These are phyloP conservation scores for Amauroascus niger DNA, from an alignment of 2,329 filamentous ascomycete genomes.

Conservation along the genomic window DNA sequence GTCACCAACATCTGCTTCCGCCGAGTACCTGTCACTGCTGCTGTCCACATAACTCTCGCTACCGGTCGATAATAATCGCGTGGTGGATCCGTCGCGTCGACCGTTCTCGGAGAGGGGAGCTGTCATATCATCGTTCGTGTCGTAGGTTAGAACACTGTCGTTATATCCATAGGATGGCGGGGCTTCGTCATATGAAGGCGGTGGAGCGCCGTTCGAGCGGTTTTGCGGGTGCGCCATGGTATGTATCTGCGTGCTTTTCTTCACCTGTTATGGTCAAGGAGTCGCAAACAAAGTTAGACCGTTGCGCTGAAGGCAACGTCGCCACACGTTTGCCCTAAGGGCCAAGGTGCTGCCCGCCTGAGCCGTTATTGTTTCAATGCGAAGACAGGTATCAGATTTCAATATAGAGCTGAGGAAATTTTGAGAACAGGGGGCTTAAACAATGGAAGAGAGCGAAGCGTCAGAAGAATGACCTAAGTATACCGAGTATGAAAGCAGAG, in stretches of 20 bases:
- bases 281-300: background rate
- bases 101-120: conserved; percentile 17
- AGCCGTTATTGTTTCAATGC: background rate
- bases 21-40: conserved; percentile 8
- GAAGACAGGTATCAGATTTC: background rate
- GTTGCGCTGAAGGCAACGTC: background rate
- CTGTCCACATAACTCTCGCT: conserved; percentile 3
- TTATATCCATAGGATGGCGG: conserved; percentile 35
- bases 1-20: conserved; percentile 13
- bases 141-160: conserved; percentile 25
- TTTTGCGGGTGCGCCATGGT: background rate
- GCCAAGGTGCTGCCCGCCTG: conserved; percentile 1
- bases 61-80: conserved; percentile 37
- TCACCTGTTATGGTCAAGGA: background rate
- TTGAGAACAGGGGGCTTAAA: background rate
- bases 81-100: conserved; percentile 32
- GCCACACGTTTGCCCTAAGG: background rate
- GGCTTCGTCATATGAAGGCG: conserved; percentile 34
- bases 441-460: background rate
- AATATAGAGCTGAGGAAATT: background rate
- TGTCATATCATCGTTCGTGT: conserved; percentile 25
- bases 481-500: background rate
- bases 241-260: background rate
- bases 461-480: background rate
- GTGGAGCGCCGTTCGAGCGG: conserved; percentile 18